phyloP scores from a whole-genome alignment of 1,284 basidiomycete genomes.

The Boletus hoseneyae region DNA sequence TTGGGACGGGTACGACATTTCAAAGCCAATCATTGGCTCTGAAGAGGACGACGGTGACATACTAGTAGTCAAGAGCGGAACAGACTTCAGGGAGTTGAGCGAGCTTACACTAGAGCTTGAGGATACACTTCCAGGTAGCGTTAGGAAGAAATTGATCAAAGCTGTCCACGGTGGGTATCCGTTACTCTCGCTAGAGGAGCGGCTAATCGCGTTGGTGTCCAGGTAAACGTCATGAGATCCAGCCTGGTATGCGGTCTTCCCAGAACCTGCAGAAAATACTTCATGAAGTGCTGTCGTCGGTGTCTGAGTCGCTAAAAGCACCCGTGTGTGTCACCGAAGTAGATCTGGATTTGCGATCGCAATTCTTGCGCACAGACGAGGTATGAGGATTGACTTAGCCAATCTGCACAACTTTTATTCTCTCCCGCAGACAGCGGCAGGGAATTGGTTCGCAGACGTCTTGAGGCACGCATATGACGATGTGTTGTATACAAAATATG shows the following conservation, averaged over 20 bases:
- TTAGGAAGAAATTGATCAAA: constrained; percentile 67
- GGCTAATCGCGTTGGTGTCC: not conserved
- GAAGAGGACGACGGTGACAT: constrained; percentile 73
- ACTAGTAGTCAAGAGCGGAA: constrained; percentile 82
- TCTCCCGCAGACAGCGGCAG: constrained; percentile 61
- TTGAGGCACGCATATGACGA: constrained; percentile 86
- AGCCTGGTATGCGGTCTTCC: constrained; percentile 60
- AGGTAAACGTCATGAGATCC: constrained; percentile 66
- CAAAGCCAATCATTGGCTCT: constrained; percentile 60
- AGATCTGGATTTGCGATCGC: constrained; percentile 74
- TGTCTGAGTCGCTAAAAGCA: constrained; percentile 66
- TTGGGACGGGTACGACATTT: constrained; percentile 72
- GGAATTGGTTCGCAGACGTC: constrained; percentile 91
- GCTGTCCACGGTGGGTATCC: constrained; percentile 51
- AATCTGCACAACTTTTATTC: not conserved
- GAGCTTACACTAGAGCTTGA: constrained; percentile 66
- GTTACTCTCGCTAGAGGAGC: not conserved
- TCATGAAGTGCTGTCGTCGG: constrained; percentile 64
- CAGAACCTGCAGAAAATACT: constrained; percentile 59
- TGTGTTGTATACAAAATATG: constrained; percentile 56
- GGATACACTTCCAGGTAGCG: constrained; percentile 56
- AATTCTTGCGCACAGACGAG: constrained; percentile 69
- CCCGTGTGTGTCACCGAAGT: constrained; percentile 72
- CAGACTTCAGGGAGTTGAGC: constrained; percentile 87
- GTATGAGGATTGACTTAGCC: constrained; percentile 33